Base-by-base conservation (phyloP, 139 green algal genomes). In the Deuterostichococcus epilithicus region DNA sequence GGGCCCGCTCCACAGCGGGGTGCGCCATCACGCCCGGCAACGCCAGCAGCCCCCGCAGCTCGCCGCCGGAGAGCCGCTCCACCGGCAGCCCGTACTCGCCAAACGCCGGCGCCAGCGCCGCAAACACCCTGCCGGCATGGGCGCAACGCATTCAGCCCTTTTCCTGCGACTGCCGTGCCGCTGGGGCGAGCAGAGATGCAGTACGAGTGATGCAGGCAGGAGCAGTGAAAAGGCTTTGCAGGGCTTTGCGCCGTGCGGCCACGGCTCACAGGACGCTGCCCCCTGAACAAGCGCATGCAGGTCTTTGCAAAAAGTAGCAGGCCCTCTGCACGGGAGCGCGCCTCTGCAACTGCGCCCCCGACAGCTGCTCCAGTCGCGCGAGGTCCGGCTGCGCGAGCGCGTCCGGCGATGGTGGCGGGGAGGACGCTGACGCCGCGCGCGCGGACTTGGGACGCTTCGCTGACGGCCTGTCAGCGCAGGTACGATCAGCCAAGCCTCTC, bases 91-190 rank as follows among this genome's bases (percentile, higher is more conserved):
- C 52, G 28, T 26, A 25, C 58, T 58, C 25, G 23, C 63, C 69
- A 52, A 73, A 44, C 1, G 59, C 69, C 45, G 77, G 75, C 1
- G 74, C 74, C 76, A 38, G 70, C 73, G 38, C 73, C 74, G 15
- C 10, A 45, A 36, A 20, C 47, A 47, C 38, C 72, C 79, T 26
- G 68, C 68, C 37, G 70, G 67, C 36, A 71, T 44, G n/a, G 69
- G 42, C 25, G 42, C 26, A 58, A 72, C 65, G 36, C 70, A 58
- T 8, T 52, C 42, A 52, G n/a, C n/a, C n/a, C n/a, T n/a, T n/a
- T n/a, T n/a, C n/a, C n/a, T n/a, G n/a, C n/a, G n/a, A n/a, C n/a
- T n/a, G n/a, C n/a, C n/a, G n/a, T n/a, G n/a, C n/a, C n/a, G n/a
- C n/a, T n/a, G n/a, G n/a, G n/a, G n/a, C n/a, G n/a, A 52, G 42